phyloP scores from a whole-genome alignment of 2,329 filamentous ascomycete genomes.

The Cryphonectria japonica region DNA sequence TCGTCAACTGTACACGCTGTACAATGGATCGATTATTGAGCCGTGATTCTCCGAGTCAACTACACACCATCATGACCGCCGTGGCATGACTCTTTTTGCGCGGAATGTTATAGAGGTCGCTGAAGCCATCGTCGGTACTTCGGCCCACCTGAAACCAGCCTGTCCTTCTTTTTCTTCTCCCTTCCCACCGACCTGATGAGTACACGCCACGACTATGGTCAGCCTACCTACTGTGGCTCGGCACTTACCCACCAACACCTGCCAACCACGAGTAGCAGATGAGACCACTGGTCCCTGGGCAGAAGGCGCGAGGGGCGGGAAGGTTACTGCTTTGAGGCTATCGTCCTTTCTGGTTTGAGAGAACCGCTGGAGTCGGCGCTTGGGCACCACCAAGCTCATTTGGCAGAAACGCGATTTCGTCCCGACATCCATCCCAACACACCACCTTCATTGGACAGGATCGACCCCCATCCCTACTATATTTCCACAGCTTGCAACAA shows the following conservation, averaged over 20 bases:
- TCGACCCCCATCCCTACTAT: neutral
- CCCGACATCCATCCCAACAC: neutral
- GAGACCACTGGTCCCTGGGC: neutral
- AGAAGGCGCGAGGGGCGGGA: neutral
- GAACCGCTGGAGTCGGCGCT: neutral
- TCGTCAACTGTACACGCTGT: neutral
- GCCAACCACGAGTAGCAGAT: neutral
- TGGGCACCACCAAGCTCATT: neutral
- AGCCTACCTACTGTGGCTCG: neutral
- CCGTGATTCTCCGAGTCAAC: conserved; percentile 1
- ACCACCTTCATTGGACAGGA: neutral
- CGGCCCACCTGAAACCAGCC: conserved; percentile 16
- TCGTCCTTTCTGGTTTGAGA: neutral
- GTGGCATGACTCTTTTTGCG: neutral
- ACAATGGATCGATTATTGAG: neutral
- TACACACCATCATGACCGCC: neutral
- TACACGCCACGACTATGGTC: neutral
- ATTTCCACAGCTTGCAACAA: neutral
- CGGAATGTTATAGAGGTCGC: conserved; percentile 11
- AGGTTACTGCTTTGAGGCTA: neutral
- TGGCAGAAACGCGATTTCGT: neutral
- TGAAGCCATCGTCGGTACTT: neutral
- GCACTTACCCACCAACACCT: neutral
- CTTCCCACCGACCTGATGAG: neutral
- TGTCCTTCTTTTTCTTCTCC: conserved; percentile 1